These are phyloP conservation scores for Talaromyces sp. DNA, from an alignment of 2,329 filamentous ascomycete species.

Conservation along the genomic window DNA sequence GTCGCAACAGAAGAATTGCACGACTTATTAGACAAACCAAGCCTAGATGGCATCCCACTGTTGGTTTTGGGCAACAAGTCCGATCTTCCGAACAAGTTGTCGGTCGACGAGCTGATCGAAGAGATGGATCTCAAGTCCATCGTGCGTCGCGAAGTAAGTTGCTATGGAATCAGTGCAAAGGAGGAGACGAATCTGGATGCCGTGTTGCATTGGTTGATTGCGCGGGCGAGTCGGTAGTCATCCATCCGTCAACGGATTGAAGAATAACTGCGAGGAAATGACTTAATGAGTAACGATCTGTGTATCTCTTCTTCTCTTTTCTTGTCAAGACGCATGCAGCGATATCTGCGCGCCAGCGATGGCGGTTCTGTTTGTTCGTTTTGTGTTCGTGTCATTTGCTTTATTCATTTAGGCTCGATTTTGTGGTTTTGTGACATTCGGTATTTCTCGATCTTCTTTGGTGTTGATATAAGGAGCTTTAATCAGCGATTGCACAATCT, in stretches of 20 bases:
- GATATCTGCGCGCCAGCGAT: slow-evolving; percentile 43
- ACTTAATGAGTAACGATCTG: slow-evolving; percentile 18
- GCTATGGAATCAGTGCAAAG: slow-evolving; percentile 97
- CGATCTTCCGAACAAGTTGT: slow-evolving; percentile 83
- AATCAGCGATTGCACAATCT: background rate
- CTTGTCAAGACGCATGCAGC: slow-evolving; percentile 49
- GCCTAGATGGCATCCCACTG: slow-evolving; percentile 83
- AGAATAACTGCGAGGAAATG: background rate
- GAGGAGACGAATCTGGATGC: slow-evolving; percentile 98
- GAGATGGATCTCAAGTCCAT: slow-evolving; percentile 85
- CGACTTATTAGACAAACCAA: slow-evolving; percentile 76
- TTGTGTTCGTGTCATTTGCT: background rate
- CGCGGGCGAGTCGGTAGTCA: slow-evolving; percentile 70
- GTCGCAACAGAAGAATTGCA: slow-evolving; percentile 91
- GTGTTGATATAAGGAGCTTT: background rate
- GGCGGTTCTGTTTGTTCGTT: slow-evolving; percentile 26
- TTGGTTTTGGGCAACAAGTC: slow-evolving; percentile 97
- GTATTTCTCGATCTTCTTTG: background rate
- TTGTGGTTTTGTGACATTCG: background rate
- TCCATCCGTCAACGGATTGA: background rate
- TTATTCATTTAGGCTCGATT: background rate
- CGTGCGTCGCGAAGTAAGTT: slow-evolving; percentile 89
- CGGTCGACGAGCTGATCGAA: slow-evolving; percentile 93
- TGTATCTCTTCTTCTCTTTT: slow-evolving; percentile 16
- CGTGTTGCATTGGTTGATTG: slow-evolving; percentile 94